Evolutionary conservation across 192 early-diverging fungal species (phyloP).

Genomic region (Entomortierella lignicola): DNA sequence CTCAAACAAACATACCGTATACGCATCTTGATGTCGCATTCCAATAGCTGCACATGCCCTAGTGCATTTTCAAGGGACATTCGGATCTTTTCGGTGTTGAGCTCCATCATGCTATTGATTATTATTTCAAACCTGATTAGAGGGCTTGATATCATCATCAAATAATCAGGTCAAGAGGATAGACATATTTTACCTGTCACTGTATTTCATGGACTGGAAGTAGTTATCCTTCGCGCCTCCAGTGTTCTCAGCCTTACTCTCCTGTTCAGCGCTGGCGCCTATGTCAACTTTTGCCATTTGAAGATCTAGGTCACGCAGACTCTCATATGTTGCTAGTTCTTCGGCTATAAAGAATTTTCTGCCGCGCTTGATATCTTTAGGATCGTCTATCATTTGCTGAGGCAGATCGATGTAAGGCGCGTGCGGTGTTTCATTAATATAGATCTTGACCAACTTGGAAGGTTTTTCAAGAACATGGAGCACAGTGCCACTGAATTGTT

Average conservation of each 20-base stretch:
- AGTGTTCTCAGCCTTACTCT: not conserved
- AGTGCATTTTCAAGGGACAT: conserved; percentile 11
- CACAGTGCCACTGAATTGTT: not conserved
- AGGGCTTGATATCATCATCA: not conserved
- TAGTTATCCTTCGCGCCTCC: not conserved
- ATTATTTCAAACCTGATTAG: not conserved
- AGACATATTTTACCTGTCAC: not conserved
- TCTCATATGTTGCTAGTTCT: conserved; percentile 3
- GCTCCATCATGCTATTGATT: conserved; percentile 14
- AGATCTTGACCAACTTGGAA: conserved; percentile 24
- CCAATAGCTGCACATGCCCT: conserved; percentile 18
- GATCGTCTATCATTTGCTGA: not conserved
- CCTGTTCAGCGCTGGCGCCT: no score
- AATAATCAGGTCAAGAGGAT: not conserved
- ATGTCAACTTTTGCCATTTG: conserved; percentile 7
- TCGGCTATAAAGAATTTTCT: conserved; percentile 10
- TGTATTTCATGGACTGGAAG: not conserved
- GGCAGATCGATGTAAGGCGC: conserved; percentile 7
- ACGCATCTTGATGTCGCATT: conserved; percentile 41
- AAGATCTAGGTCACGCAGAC: conserved; percentile 20
- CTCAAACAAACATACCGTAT: conserved; percentile 16
- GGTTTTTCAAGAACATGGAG: conserved; percentile 43
- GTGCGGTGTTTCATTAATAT: not conserved
- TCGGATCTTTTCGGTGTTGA: conserved; percentile 18
- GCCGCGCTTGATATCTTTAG: not conserved